Conservation (phyloP, 2,329 filamentous ascomycete species). For the Xylaria sp. region DNA sequence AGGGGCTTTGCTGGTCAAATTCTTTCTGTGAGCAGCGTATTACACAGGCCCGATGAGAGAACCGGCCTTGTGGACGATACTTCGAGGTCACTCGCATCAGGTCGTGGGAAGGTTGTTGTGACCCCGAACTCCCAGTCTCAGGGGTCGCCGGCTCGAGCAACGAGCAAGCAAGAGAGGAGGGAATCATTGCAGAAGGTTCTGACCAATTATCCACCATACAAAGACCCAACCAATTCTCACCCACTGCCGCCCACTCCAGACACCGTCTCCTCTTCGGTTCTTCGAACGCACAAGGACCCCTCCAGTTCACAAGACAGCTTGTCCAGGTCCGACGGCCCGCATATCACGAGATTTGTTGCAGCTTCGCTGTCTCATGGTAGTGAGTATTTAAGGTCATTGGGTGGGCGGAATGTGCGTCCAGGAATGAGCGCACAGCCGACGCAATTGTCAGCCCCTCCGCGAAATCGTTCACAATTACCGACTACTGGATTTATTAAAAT, state of each 20-base stretch:
- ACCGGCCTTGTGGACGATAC: conserved; percentile 46
- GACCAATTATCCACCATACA: conserved; percentile 58
- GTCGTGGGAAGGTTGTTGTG: conserved; percentile 39
- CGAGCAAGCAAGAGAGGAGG: conserved; percentile 59
- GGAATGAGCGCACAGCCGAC: conserved; percentile 43
- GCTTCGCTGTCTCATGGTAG: conserved; percentile 39
- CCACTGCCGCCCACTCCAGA: conserved; percentile 68
- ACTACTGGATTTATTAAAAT: conserved; percentile 32
- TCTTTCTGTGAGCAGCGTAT: conserved; percentile 59
- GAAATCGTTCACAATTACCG: conserved; percentile 46
- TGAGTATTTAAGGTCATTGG: conserved; percentile 43
- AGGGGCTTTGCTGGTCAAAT: conserved; percentile 52
- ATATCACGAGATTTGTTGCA: conserved; percentile 41
- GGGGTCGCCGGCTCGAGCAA: conserved; percentile 38
- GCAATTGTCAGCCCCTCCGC: conserved; percentile 50
- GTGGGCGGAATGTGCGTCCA: conserved; percentile 36
- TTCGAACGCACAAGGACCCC: conserved; percentile 49
- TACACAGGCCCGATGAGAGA: conserved; percentile 55
- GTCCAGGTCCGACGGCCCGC: conserved; percentile 30
- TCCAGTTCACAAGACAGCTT: conserved; percentile 47
- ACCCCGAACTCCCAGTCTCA: conserved; percentile 37
- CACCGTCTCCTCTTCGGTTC: conserved; percentile 67
- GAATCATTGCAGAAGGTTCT: conserved; percentile 61
- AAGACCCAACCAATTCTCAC: conserved; percentile 56
- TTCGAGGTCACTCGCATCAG: conserved; percentile 47